Percentiles rank a stretch among this genome's conserved stretches.
phyloP scores from a whole-genome alignment of 2,329 filamentous ascomycete genomes.

The Neopestalotiopsis rosae region DNA sequence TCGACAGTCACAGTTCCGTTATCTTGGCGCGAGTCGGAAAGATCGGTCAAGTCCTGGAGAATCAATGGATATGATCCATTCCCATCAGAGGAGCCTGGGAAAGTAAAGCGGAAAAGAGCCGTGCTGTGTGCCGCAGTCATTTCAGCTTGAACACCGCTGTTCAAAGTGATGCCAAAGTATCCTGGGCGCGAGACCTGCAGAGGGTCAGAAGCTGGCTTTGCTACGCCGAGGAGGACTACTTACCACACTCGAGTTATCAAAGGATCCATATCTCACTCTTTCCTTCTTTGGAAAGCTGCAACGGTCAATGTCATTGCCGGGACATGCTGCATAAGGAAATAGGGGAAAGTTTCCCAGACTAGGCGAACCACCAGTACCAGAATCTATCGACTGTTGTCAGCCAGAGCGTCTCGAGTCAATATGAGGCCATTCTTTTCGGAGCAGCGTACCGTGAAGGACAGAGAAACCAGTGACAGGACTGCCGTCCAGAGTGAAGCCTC shows the following conservation, averaged over 20 bases:
- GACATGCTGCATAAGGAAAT: constrained; percentile 69
- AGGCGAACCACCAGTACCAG: constrained; percentile 61
- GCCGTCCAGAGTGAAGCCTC: constrained; percentile 60
- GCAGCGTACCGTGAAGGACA: constrained; percentile 51
- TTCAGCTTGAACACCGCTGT: constrained; percentile 63
- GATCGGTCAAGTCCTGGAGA: constrained; percentile 68
- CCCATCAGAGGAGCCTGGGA: constrained; percentile 48
- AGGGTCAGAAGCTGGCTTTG: neutral
- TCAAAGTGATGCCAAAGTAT: constrained; percentile 67
- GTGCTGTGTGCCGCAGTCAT: constrained; percentile 72
- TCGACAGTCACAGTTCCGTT: constrained; percentile 64
- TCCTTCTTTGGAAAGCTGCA: constrained; percentile 63
- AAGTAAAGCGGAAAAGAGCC: constrained; percentile 70
- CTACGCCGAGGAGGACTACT: neutral
- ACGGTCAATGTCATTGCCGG: constrained; percentile 63
- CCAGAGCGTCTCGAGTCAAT: neutral
- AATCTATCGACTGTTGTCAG: constrained; percentile 36
- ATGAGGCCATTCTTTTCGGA: neutral
- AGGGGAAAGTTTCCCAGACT: constrained; percentile 77
- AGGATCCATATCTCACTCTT: constrained; percentile 46
- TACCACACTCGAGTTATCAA: constrained; percentile 48
- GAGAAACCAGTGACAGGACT: constrained; percentile 59
- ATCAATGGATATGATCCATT: constrained; percentile 61
- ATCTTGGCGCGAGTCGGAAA: constrained; percentile 63
- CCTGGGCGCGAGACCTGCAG: constrained; percentile 55